These are phyloP conservation scores for Alternaria burnsii DNA, from an alignment of 2,329 filamentous ascomycete species.

Conservation along the genomic window DNA sequence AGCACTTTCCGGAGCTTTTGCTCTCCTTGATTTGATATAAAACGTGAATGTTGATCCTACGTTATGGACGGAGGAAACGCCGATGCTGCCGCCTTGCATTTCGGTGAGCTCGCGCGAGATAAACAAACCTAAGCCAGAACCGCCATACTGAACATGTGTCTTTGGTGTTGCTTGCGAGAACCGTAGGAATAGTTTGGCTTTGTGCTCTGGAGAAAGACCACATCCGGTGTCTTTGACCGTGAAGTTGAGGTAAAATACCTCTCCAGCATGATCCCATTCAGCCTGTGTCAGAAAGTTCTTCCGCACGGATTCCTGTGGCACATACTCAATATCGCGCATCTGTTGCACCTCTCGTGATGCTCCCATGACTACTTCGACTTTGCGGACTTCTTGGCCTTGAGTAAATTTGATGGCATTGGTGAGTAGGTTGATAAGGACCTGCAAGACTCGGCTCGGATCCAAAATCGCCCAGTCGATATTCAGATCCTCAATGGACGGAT, in stretches of 20 bases:
- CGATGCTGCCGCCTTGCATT: slow-evolving; percentile 38
- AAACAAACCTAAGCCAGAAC: slow-evolving; percentile 32
- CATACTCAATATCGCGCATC: slow-evolving; percentile 12
- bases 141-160: slow-evolving; percentile 38
- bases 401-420: slow-evolving; percentile 48
- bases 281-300: slow-evolving; percentile 3
- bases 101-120: slow-evolving; percentile 39
- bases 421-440: slow-evolving; percentile 42
- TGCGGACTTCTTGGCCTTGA: slow-evolving; percentile 11
- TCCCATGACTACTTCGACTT: slow-evolving; percentile 14
- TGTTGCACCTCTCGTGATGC: slow-evolving; percentile 9
- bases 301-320: slow-evolving; percentile 8
- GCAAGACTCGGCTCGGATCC: slow-evolving; percentile 25
- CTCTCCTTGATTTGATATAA: slow-evolving; percentile 28
- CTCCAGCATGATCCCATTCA: slow-evolving; percentile 13
- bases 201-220: slow-evolving; percentile 17
- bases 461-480: slow-evolving; percentile 23
- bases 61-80: slow-evolving; percentile 27
- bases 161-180: slow-evolving; percentile 37
- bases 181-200: slow-evolving; percentile 30
- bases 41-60: slow-evolving; percentile 38
- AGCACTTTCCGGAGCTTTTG: neutral
- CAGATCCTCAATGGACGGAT: slow-evolving; percentile 20
- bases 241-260: slow-evolving; percentile 20
- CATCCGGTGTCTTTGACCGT: slow-evolving; percentile 15